phyloP scores from a whole-genome alignment of 202 grass and related monocot genomes.

The Panicum hallii region DNA sequence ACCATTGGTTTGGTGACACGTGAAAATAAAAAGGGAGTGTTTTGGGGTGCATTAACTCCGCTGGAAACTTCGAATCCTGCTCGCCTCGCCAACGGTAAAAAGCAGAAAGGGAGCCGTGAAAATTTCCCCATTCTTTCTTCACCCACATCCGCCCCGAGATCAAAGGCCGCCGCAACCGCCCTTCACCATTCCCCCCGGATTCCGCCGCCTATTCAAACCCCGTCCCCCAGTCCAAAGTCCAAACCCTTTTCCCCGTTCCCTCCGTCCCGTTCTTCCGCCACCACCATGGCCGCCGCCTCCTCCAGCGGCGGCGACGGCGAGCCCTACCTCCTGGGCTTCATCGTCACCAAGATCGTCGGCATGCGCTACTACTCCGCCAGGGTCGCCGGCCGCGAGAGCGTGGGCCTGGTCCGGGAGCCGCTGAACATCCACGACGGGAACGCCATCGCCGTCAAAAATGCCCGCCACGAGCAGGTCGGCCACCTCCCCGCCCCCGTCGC shows the following conservation, averaged over 20 bases:
- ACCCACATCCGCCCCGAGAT: neutral
- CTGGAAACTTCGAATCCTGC: neutral
- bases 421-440: constrained; percentile 67
- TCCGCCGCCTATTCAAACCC: constrained; percentile 46
- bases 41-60: neutral
- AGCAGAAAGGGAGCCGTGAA: neutral
- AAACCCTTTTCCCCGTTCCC: constrained; percentile 32
- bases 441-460: constrained; percentile 71
- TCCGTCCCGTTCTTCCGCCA: neutral
- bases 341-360: constrained; percentile 70
- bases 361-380: constrained; percentile 58
- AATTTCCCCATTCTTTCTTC: constrained; percentile 24
- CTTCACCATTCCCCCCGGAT: neutral
- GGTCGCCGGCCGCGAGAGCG: constrained; percentile 61
- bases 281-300: constrained; percentile 35
- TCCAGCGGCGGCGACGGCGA: constrained; percentile 36
- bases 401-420: constrained; percentile 72
- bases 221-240: neutral
- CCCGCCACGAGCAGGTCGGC: constrained; percentile 51
- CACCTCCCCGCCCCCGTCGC: constrained; percentile 53
- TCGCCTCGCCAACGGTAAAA: neutral
- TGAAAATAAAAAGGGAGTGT: neutral
- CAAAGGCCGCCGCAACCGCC: neutral
- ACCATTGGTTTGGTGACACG: neutral
- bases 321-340: constrained; percentile 71